Conservation (phyloP, 83 land plant species). For the Diphasiastrum complanatum region DNA sequence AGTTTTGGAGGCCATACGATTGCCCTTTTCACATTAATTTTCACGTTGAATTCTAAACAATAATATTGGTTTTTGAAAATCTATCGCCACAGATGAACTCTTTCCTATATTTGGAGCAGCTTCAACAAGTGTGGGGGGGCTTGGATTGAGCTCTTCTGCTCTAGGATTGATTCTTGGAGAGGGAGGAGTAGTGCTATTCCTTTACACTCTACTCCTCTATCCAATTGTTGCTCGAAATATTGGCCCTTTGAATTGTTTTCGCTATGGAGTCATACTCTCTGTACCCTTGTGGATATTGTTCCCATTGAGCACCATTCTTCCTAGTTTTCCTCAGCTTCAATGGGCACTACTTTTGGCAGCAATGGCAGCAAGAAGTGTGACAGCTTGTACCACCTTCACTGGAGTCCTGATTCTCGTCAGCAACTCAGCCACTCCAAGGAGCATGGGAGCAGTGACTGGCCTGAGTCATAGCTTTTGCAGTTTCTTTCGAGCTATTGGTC, state of each 20-base stretch:
- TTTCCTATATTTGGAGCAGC: conserved; percentile 36
- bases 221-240: conserved; percentile 5
- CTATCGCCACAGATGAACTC: conserved; percentile 36
- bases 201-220: conserved; percentile 28
- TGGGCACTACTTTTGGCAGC: conserved; percentile 16
- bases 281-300: conserved; percentile 25
- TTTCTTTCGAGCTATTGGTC: conserved; percentile 30
- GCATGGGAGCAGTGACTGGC: conserved; percentile 32
- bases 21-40: no score
- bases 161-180: conserved; percentile 27
- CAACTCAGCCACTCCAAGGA: conserved; percentile 25
- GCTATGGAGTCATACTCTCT: conserved; percentile 15
- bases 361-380: conserved; percentile 24
- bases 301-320: conserved; percentile 13
- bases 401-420: conserved; percentile 33
- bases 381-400: conserved; percentile 30
- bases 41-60: no score
- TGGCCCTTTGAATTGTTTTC: conserved; percentile 24
- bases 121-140: conserved; percentile 19
- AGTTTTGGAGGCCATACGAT: background rate
- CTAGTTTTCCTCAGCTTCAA: conserved; percentile 3
- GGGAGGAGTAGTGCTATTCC: conserved; percentile 29
- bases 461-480: conserved; percentile 31
- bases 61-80: no score
- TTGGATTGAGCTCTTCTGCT: conserved; percentile 21